Evolutionary conservation across 768 basidiomycete genomes (phyloP).

Genomic region (Sporobolomyces roseus): DNA sequence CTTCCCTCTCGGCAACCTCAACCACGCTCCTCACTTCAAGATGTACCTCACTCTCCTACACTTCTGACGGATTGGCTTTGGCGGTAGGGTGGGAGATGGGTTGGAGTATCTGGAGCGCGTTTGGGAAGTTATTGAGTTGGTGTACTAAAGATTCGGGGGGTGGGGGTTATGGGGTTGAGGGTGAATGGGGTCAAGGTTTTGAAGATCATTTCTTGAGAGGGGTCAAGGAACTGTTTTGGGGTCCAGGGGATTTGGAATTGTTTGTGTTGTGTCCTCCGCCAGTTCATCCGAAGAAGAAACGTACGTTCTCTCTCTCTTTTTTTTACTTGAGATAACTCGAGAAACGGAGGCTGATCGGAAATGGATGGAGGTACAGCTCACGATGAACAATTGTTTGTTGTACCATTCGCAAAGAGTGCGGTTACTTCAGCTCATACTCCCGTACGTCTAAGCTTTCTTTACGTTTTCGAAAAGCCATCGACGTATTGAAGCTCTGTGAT

Average conservation of each 20-base stretch:
- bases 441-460: constrained; percentile 56
- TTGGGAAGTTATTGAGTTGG: constrained; percentile 78
- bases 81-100: constrained; percentile 87
- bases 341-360: too few relatives aligned
- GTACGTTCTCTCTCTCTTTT: constrained; percentile 49
- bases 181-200: constrained; percentile 51
- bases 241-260: constrained; percentile 84
- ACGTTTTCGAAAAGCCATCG: too few relatives aligned
- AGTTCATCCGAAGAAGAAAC: constrained; percentile 44
- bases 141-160: constrained; percentile 62
- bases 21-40: not conserved
- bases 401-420: constrained; percentile 93
- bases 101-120: constrained; percentile 86
- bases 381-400: constrained; percentile 67
- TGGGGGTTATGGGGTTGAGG: constrained; percentile 49
- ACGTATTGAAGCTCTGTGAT: too few relatives aligned
- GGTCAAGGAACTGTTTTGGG: constrained; percentile 80
- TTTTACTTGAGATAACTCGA: too few relatives aligned
- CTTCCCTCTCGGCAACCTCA: constrained; percentile 40
- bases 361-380: constrained; percentile 27
- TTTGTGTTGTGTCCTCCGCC: constrained; percentile 64
- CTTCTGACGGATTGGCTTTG: constrained; percentile 88
- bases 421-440: constrained; percentile 87
- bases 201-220: constrained; percentile 85
- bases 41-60: constrained; percentile 47